Evolutionary conservation across 108 stramenopile species (phyloP).

Genomic region (Cyclotella atomus): DNA sequence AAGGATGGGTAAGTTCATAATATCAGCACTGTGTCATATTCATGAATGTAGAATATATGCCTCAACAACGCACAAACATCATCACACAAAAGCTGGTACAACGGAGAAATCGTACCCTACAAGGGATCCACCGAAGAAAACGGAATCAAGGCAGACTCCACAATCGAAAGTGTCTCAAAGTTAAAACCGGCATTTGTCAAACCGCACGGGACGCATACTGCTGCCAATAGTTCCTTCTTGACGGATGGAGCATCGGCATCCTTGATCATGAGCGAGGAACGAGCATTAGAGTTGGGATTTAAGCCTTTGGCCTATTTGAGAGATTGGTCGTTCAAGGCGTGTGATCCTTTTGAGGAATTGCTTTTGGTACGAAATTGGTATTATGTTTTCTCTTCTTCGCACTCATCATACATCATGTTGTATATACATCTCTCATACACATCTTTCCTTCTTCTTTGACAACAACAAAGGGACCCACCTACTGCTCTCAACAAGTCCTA

Average conservation of each 20-base stretch:
- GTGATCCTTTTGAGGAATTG: slow-evolving; percentile 98
- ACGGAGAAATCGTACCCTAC: slow-evolving; percentile 91
- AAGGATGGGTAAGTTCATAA: slow-evolving; percentile 65
- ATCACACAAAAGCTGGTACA: slow-evolving; percentile 61
- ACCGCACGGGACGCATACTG: slow-evolving; percentile 98
- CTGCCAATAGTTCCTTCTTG: slow-evolving; percentile 96
- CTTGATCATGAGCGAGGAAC: slow-evolving; percentile 93
- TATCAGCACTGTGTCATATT: too few species aligned
- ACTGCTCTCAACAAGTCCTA: slow-evolving; percentile 86
- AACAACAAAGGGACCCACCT: slow-evolving; percentile 76
- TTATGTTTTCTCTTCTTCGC: too few species aligned
- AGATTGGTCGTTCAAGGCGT: slow-evolving; percentile 95
- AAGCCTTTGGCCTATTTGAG: slow-evolving; percentile 92
- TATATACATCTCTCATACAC: too few species aligned
- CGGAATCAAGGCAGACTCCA: slow-evolving; percentile 95
- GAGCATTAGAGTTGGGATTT: slow-evolving; percentile 94
- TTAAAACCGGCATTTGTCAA: slow-evolving; percentile 98
- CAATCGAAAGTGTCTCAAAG: slow-evolving; percentile 89
- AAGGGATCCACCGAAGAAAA: slow-evolving; percentile 91
- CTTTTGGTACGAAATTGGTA: slow-evolving; percentile 87
- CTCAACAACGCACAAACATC: too few species aligned
- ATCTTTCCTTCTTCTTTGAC: not conserved
- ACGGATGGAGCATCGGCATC: slow-evolving; percentile 97
- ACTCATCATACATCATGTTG: not conserved
- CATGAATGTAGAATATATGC: too few species aligned